These are phyloP conservation scores for Hamamelis virginiana DNA, from an alignment of 164 flowering plant genomes.

Conservation along the genomic window DNA sequence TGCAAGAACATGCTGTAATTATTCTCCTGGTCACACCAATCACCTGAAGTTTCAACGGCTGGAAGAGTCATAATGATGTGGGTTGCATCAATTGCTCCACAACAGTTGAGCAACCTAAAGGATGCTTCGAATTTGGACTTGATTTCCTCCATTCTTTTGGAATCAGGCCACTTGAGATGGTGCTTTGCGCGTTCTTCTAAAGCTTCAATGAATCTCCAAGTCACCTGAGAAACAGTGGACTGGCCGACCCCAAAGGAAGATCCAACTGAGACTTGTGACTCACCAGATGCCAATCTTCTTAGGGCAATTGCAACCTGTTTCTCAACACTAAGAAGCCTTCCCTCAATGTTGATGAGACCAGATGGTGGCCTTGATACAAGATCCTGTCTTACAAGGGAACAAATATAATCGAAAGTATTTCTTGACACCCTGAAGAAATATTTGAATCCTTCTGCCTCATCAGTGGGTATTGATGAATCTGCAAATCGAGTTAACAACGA, in stretches of 20 bases:
- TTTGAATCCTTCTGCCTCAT: conserved; percentile 81
- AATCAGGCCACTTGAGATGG: conserved; percentile 87
- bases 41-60: conserved; percentile 90
- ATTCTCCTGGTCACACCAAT: conserved; percentile 82
- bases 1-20: conserved; percentile 92
- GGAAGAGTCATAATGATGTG: conserved; percentile 95
- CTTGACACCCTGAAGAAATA: conserved; percentile 82
- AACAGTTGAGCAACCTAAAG: conserved; percentile 76
- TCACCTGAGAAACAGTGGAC: conserved; percentile 95
- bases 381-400: conserved; percentile 86
- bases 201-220: conserved; percentile 95
- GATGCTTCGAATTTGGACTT: conserved; percentile 58
- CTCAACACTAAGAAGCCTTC: conserved; percentile 94
- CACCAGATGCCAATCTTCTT: conserved; percentile 93
- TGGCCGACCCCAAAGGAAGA: conserved; percentile 95
- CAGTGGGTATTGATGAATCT: conserved; percentile 42
- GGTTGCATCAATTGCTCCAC: conserved; percentile 88
- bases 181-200: conserved; percentile 90
- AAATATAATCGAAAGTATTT: conserved; percentile 79
- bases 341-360: conserved; percentile 97
- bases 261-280: conserved; percentile 94
- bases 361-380: conserved; percentile 98
- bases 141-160: conserved; percentile 46
- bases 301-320: conserved; percentile 95
- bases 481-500: conserved; percentile 10